Evolutionary conservation across 305 asterid genomes (phyloP).

Genomic region (Fraxinus greggii): DNA sequence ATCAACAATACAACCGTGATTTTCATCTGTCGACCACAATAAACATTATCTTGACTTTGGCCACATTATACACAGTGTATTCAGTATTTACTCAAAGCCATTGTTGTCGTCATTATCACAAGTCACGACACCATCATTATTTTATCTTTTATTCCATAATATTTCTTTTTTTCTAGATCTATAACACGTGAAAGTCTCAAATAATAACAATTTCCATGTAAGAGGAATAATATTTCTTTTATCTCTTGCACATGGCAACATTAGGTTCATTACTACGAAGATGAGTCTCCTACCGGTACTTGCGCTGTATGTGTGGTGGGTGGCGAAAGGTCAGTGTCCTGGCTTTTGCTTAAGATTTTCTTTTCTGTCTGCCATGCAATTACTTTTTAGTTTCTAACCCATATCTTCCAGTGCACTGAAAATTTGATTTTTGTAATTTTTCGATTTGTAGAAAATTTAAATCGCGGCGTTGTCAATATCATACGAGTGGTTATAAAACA

Average conservation of each 20-base stretch:
- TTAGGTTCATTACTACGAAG: constrained; percentile 89
- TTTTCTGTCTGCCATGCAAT: background rate
- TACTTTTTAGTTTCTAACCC: background rate
- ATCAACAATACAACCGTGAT: background rate
- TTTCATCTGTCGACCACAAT: constrained; percentile 7
- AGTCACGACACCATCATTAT: background rate
- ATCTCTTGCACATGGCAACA: constrained; percentile 2
- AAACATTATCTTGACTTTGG: background rate
- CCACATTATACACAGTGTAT: background rate
- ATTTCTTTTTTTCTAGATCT: constrained; percentile 5
- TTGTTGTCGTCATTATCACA: background rate
- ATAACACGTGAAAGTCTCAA: background rate
- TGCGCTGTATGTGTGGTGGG: constrained; percentile 91
- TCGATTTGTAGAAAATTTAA: background rate
- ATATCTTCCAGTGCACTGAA: background rate
- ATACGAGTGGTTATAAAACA: background rate
- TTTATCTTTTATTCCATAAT: background rate
- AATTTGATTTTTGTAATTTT: background rate
- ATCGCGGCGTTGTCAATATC: background rate
- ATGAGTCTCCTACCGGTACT: constrained; percentile 86
- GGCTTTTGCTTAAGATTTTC: background rate
- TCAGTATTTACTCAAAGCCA: background rate
- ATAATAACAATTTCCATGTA: background rate
- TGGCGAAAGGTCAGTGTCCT: constrained; percentile 69
- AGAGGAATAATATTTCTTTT: background rate